These are phyloP conservation scores for Casuarina glauca DNA, from an alignment of 306 rosid genomes.

Conservation along the genomic window DNA sequence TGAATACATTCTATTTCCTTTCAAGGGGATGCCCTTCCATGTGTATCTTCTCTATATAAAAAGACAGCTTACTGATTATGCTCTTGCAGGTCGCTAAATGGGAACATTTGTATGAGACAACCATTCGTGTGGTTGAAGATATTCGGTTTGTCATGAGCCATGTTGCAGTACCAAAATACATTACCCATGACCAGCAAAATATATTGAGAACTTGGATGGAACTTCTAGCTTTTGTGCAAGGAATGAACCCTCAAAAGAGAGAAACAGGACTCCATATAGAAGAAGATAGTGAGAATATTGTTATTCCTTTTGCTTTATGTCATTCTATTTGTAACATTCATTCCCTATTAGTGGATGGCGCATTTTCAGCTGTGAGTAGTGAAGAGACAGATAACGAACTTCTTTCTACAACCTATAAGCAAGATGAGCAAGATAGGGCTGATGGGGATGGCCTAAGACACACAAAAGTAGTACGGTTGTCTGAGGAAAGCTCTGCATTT, in stretches of 20 bases:
- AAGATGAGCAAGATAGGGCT: slow-evolving; percentile 47
- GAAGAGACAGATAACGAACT: slow-evolving; percentile 51
- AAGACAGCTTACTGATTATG: not conserved
- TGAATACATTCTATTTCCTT: not conserved
- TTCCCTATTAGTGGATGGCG: slow-evolving; percentile 82
- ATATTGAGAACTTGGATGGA: slow-evolving; percentile 82
- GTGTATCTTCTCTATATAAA: not conserved
- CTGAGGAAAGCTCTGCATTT: slow-evolving; percentile 79
- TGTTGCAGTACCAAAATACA: slow-evolving; percentile 63
- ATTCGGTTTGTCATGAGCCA: slow-evolving; percentile 96
- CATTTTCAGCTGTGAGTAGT: slow-evolving; percentile 59
- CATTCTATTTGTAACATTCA: slow-evolving; percentile 78
- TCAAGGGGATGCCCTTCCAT: not conserved
- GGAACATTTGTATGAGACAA: slow-evolving; percentile 61
- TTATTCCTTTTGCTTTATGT: slow-evolving; percentile 67
- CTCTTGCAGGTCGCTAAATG: slow-evolving; percentile 64
- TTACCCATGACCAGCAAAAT: slow-evolving; percentile 74
- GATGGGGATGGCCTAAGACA: slow-evolving; percentile 62
- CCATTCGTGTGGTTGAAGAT: slow-evolving; percentile 88
- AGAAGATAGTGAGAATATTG: slow-evolving; percentile 80
- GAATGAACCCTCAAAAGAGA: slow-evolving; percentile 91
- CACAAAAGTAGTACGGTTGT: slow-evolving; percentile 82
- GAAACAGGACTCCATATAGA: slow-evolving; percentile 79
- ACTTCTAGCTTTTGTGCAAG: slow-evolving; percentile 84
- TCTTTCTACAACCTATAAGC: slow-evolving; percentile 31